These are phyloP conservation scores for Penicillium cinerascens DNA, from an alignment of 495 filamentous ascomycete species.

Conservation along the genomic window DNA sequence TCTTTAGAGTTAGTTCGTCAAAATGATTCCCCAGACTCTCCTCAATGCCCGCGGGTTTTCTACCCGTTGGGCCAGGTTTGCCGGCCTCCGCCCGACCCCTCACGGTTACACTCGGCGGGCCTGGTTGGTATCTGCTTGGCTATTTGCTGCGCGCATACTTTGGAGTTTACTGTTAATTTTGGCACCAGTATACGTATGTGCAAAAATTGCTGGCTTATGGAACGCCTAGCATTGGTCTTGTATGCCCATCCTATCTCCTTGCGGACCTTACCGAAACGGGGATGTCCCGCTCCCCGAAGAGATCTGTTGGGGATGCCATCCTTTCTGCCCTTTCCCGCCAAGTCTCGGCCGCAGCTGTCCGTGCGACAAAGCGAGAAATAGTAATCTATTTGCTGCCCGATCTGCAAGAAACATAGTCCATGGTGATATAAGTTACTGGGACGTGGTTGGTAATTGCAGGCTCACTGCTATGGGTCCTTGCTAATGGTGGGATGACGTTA, in stretches of 20 bases:
- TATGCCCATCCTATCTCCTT: neutral
- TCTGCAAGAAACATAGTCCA: neutral
- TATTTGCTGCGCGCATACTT: neutral
- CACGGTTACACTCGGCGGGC: conserved; percentile 13
- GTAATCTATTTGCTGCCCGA: neutral
- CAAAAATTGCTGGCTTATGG: neutral
- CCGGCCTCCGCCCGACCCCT: conserved; percentile 5
- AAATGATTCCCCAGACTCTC: conserved; percentile 1
- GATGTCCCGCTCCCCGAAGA: neutral
- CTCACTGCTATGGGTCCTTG: neutral
- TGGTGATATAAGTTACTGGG: neutral
- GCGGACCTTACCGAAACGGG: neutral
- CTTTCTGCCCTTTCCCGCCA: neutral
- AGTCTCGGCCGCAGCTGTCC: neutral
- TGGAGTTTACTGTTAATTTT: neutral
- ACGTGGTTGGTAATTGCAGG: neutral
- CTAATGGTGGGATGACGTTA: neutral
- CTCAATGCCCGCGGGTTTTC: conserved; percentile 11
- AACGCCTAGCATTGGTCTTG: neutral
- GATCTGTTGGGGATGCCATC: neutral
- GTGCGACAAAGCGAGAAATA: neutral
- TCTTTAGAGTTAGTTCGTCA: conserved; percentile 5
- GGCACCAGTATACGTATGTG: neutral
- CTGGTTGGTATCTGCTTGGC: neutral
- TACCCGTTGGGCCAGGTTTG: conserved; percentile 3